phyloP scores from a whole-genome alignment of 306 rosid genomes.

The Fragaria iinumae region DNA sequence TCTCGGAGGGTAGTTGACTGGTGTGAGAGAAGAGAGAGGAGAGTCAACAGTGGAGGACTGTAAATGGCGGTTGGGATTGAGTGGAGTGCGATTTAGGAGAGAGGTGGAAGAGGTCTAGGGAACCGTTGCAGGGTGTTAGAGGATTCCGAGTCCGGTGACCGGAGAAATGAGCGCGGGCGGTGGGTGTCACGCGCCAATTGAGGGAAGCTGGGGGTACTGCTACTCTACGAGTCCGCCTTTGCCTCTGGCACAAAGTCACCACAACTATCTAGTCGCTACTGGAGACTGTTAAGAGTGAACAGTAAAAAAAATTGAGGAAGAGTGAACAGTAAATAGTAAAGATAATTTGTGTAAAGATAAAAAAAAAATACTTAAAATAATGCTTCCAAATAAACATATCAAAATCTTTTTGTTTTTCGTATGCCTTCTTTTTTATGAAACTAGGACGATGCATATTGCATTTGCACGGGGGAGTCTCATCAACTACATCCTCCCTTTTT shows the following conservation, averaged over 20 bases:
- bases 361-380: too few species aligned
- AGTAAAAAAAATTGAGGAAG: not conserved
- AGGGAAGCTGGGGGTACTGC: not conserved
- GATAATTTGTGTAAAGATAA: too few species aligned
- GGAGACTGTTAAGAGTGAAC: not conserved
- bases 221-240: not conserved
- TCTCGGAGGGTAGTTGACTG: not conserved
- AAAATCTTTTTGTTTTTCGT: too few species aligned
- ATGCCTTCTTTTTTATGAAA: too few species aligned
- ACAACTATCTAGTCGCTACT: not conserved
- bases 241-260: not conserved
- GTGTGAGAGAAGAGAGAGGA: not conserved
- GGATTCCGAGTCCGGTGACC: not conserved
- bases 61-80: not conserved
- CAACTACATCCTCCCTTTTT: too few species aligned
- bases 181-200: not conserved
- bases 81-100: not conserved
- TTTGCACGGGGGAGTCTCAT: too few species aligned
- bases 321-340: not conserved
- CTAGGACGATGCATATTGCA: too few species aligned
- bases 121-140: not conserved
- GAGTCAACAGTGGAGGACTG: constrained; percentile 18
- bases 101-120: not conserved
- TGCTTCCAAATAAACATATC: too few species aligned
- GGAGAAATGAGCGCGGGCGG: not conserved